phyloP scores from a whole-genome alignment of 495 filamentous ascomycete species.

The Lophium mytilinum region DNA sequence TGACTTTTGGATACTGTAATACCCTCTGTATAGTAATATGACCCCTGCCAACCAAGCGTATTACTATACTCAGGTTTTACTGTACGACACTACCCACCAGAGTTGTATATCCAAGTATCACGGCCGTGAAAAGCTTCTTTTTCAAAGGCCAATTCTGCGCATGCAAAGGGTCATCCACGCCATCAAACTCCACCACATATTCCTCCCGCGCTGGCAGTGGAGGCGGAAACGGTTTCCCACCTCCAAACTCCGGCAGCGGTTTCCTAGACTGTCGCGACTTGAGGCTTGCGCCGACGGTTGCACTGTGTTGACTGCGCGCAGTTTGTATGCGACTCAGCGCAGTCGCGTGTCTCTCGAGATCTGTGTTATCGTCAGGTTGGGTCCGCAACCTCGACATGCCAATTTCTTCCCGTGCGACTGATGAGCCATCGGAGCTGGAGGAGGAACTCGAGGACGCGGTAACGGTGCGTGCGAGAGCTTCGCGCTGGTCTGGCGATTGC shows the following conservation, averaged over 20 bases:
- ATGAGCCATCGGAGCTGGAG: slow-evolving; percentile 30
- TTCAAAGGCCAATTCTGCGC: slow-evolving; percentile 73
- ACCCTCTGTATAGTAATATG: too few species aligned
- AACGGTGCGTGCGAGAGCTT: slow-evolving; percentile 16
- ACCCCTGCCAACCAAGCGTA: too few species aligned
- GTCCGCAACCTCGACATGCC: slow-evolving; percentile 56
- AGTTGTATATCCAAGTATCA: slow-evolving; percentile 74
- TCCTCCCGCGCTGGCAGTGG: slow-evolving; percentile 62
- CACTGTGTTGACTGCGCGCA: slow-evolving; percentile 62
- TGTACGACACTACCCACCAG: slow-evolving; percentile 30
- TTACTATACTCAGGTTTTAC: too few species aligned
- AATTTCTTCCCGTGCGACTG: slow-evolving; percentile 18
- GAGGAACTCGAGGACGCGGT: slow-evolving; percentile 33
- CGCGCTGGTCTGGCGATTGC: slow-evolving; percentile 2
- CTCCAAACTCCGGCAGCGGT: slow-evolving; percentile 55
- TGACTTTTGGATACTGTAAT: too few species aligned
- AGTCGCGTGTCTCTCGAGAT: slow-evolving; percentile 64
- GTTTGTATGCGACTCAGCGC: slow-evolving; percentile 71
- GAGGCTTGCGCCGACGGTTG: slow-evolving; percentile 55
- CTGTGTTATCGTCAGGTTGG: slow-evolving; percentile 38
- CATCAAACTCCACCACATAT: slow-evolving; percentile 84
- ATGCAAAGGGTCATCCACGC: slow-evolving; percentile 69
- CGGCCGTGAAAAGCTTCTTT: slow-evolving; percentile 64
- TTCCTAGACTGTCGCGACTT: slow-evolving; percentile 45
- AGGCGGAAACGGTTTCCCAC: slow-evolving; percentile 72